These are phyloP conservation scores for Boechera stricta DNA, from an alignment of 345 rosid species.

Conservation along the genomic window DNA sequence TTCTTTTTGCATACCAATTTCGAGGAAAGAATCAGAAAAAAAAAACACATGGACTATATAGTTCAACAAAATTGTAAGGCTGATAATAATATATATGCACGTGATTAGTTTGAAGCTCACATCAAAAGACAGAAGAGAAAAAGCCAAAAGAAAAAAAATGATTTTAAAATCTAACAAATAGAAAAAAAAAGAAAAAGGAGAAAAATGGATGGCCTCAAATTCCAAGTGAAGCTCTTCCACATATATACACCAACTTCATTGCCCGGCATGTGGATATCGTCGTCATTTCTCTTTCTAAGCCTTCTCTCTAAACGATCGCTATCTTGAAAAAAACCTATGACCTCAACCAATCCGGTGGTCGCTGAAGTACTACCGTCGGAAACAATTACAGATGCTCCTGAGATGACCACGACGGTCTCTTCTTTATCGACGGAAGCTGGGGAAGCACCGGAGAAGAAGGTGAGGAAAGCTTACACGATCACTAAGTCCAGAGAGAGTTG, in stretches of 20 bases:
- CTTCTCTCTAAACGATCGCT: conserved; percentile 26
- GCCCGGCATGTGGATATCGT: conserved; percentile 43
- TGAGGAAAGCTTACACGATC: conserved; percentile 85
- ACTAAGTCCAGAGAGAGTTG: conserved; percentile 95
- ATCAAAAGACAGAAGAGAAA: neutral
- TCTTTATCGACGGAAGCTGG: conserved; percentile 28
- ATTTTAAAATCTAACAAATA: neutral
- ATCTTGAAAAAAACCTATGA: conserved; percentile 32
- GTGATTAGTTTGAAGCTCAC: conserved; percentile 24
- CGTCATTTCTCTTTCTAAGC: conserved; percentile 5
- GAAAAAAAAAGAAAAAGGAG: neutral
- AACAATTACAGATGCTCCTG: conserved; percentile 17
- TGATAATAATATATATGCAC: neutral
- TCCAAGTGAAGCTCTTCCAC: conserved; percentile 41
- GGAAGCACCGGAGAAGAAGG: conserved; percentile 72
- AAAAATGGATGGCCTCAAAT: conserved; percentile 45
- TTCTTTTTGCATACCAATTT: no score
- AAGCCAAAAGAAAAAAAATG: neutral
- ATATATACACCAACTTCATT: conserved; percentile 36
- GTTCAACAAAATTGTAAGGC: neutral
- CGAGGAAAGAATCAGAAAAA: no score
- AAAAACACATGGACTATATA: no score
- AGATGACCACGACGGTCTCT: neutral
- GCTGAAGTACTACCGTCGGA: conserved; percentile 34
- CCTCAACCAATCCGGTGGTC: conserved; percentile 29